These are phyloP conservation scores for Pseudopithomyces chartarum DNA, from an alignment of 2,329 filamentous ascomycete genomes.

Conservation along the genomic window DNA sequence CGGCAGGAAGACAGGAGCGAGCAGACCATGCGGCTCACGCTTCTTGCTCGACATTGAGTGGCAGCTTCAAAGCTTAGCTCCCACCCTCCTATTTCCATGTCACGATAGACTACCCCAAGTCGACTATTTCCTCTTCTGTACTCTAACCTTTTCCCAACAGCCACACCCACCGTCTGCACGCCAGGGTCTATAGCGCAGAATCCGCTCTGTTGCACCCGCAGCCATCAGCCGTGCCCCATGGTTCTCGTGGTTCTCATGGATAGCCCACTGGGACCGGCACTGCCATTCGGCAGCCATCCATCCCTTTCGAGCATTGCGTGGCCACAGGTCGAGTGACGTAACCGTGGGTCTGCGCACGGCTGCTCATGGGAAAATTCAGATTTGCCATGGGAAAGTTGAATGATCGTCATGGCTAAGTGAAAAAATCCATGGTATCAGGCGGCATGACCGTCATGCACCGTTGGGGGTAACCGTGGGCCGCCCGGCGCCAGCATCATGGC, in stretches of 20 bases:
- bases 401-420: conserved; percentile 4
- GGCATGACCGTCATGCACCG: background rate
- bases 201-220: no score
- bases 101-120: no score
- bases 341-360: background rate
- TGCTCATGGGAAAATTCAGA: background rate
- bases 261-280: background rate
- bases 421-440: background rate
- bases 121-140: no score
- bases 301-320: background rate
- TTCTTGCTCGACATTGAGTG: no score
- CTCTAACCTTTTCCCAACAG: no score
- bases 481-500: background rate
- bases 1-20: no score
- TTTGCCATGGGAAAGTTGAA: background rate
- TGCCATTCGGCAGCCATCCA: background rate
- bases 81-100: no score
- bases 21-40: no score
- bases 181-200: no score
- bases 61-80: no score
- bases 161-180: background rate
- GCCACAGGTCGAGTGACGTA: background rate
- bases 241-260: no score
- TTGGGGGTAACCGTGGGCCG: background rate
- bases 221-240: no score